Evolutionary conservation across 1,284 basidiomycete genomes (phyloP), one percentile per base, ranked within the genome.

Genomic region (Pseudozyma sp.): DNA sequence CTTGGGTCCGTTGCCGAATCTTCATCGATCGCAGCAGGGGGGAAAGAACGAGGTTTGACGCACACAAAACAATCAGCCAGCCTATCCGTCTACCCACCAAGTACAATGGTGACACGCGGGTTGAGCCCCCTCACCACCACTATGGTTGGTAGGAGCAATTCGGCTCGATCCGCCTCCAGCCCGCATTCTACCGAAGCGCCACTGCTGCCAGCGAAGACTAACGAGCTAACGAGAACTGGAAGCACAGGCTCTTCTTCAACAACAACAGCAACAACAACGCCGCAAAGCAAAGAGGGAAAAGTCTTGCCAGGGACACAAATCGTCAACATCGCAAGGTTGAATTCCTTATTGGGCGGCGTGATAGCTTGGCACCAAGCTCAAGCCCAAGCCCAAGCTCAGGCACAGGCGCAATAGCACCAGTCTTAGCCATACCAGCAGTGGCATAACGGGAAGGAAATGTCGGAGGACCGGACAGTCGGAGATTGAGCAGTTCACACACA

Each of bases 301-400:
- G 14, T 36, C 2, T 18, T 64, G 18, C 47, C n/a, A 14, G 78
- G 78, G 8, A 50, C 39, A 0, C 60, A 63, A 12, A 59, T 78
- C 21, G 63, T 79, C 36, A 64, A 44, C 14, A 49, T 75, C 11
- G 61, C 58, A 18, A 18, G 64, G 1, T 63, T 78, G 31, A 79
- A 79, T 44, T 70, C 66, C 25, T 49, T 79, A 8, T 61, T 79
- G 10, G 54, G 53, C 0, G 5, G 54, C 11, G 58, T 79, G 0
- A 53, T 79, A 12, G 58, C 45, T 0, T 39, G 18, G 16, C 52
- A 59, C 18, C 66, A 67, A 25, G 16, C 11, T 1, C 57, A 60
- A 34, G 31, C 34, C 18, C 62, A 65, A 35, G 1, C 1, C 8
- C 31, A 53, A 18, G 49, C 47, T 3, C 42, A 63, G 14, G 39